Conservation (phyloP, 192 early-diverging fungal genomes). For the Paraglomus occultum region DNA sequence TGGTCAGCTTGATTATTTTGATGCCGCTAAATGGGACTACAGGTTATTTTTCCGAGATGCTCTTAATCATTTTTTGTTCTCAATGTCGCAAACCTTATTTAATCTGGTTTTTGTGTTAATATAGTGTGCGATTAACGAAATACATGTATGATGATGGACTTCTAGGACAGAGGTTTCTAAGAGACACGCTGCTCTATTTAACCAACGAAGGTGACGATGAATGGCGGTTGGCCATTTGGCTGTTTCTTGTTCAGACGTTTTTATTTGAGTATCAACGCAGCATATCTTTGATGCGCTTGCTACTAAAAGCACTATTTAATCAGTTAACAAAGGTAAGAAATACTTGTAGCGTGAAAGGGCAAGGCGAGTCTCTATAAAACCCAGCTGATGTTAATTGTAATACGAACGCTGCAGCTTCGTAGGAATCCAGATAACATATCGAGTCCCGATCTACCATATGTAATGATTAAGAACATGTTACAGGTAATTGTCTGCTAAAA, state of each 20-base stretch:
- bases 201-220: conserved; percentile 39
- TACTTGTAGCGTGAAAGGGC: background rate
- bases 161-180: conserved; percentile 52
- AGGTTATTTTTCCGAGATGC: background rate
- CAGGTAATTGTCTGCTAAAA: no score
- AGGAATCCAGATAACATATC: no score
- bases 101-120: conserved; percentile 30
- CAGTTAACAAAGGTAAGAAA: conserved; percentile 47
- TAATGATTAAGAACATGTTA: no score
- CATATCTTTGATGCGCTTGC: conserved; percentile 48
- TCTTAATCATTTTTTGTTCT: background rate
- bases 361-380: background rate
- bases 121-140: conserved; percentile 50
- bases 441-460: no score
- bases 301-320: conserved; percentile 52
- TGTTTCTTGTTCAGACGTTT: conserved; percentile 51
- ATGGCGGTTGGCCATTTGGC: conserved; percentile 39
- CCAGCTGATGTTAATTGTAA: no score
- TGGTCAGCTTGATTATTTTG: background rate
- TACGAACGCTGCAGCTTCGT: no score
- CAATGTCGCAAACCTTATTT: background rate
- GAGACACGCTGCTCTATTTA: conserved; percentile 44
- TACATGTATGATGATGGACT: conserved; percentile 59
- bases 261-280: conserved; percentile 52
- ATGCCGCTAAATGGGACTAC: conserved; percentile 20